Base-by-base conservation (phyloP, 1,284 basidiomycete genomes). In the Puccinia polysora region DNA sequence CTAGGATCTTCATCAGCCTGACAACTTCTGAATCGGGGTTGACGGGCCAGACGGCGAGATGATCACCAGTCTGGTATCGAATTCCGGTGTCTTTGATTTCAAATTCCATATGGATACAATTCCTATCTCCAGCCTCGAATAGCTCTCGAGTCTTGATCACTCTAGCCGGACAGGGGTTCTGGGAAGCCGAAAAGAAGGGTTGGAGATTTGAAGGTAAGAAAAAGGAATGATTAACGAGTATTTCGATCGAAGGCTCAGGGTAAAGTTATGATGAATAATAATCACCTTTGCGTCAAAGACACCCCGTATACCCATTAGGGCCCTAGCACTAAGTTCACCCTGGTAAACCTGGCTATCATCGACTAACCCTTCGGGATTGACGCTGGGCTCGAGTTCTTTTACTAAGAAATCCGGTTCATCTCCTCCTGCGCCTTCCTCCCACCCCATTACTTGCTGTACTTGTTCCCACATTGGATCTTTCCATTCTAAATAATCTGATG, bases 1-100 rank as follows among this genome's bases (percentile, higher is more conserved):
- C 94, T 56, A 98, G 87, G 65, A 89, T 85, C 75, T 86, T 87
- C 25, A 98, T 85, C 53, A 95, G 85, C 72, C 95, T 88, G 71
- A 91, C 87, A 50, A 97, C 93, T 79, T 97, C 93, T 64, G 87
- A 79, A 75, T 97, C 91, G 2, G 95, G 86, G 81, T 98, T 98
- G 73, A 87, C 87, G 18, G 96, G 93, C 96, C 96, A 98, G 58
- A 98, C 86, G 74, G 93, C 95, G 75, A 97, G 87, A 80, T 98
- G 95, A 81, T 98, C 95, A 74, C 95, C 95, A 76, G 97, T 93
- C 81, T 97, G 95, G 82, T 98, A 98, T n/a, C 89, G 90, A 78
- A 97, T 90, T 71, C 94, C 94, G 62, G 92, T 94, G 49, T 91
- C 91, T 80, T 94, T 91, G 45, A 91, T 93, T 82, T 89, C 88